Percentiles rank a stretch among this genome's conserved stretches.
phyloP scores from a whole-genome alignment of 2,329 filamentous ascomycete species.

The Apiospora malaysiana region DNA sequence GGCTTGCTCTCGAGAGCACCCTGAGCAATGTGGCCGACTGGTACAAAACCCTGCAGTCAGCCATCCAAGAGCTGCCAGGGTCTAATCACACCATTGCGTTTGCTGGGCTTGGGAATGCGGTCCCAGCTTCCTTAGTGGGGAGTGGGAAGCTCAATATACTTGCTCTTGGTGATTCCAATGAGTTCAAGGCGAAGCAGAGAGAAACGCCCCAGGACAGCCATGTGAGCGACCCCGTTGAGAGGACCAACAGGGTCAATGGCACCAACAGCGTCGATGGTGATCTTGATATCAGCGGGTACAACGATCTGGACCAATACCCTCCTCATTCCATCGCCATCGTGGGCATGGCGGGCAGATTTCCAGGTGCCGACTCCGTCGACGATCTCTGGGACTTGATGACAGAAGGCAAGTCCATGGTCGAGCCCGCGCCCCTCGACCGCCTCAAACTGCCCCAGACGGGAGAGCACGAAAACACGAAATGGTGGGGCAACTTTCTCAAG shows the following conservation, averaged over 20 bases:
- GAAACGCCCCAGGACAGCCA: background rate
- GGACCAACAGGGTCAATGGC: background rate
- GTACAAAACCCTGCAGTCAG: background rate
- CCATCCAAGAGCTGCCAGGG: background rate
- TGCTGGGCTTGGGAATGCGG: constrained; percentile 17
- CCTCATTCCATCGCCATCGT: constrained; percentile 40
- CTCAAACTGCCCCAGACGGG: background rate
- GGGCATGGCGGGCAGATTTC: constrained; percentile 41
- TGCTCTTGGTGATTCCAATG: background rate
- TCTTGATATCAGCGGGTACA: background rate
- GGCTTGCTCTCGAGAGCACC: background rate
- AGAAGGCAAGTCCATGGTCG: constrained; percentile 23
- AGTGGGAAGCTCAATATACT: background rate
- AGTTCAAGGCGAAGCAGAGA: background rate
- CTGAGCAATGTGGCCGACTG: background rate
- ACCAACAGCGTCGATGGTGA: background rate
- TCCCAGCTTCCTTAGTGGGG: constrained; percentile 16
- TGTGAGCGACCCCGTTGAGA: background rate
- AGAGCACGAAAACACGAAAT: constrained; percentile 33
- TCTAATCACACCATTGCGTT: background rate
- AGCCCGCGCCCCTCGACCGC: constrained; percentile 20
- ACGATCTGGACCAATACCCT: constrained; percentile 22
- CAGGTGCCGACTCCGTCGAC: constrained; percentile 38
- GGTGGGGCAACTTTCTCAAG: constrained; percentile 36
- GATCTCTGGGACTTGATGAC: constrained; percentile 42